A percentile compares a stretch with the other conserved stretches of the same genome.
These are phyloP conservation scores for Theileria annulata DNA, from an alignment of 169 alveolate genomes.

Conservation along the genomic window DNA sequence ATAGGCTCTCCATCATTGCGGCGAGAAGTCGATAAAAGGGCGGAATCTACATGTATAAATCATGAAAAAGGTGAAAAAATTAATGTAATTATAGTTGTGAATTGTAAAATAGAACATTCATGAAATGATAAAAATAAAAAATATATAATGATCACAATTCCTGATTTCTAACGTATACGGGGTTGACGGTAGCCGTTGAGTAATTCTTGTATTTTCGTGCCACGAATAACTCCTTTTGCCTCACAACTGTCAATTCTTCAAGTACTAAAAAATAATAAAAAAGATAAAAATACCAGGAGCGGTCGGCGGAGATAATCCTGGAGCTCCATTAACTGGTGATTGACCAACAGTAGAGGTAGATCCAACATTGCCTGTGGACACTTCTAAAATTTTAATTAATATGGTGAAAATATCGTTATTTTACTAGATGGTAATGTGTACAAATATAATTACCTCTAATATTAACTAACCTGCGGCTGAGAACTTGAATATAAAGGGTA, in stretches of 20 bases:
- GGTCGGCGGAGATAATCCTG: not conserved
- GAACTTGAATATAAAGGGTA: too few species aligned
- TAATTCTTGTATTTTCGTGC: slow-evolving; percentile 54
- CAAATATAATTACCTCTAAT: too few species aligned
- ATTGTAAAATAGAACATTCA: not conserved
- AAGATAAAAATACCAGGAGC: slow-evolving; percentile 29
- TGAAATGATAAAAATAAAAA: not conserved
- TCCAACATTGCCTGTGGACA: too few species aligned
- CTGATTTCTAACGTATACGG: not conserved
- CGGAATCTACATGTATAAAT: not conserved
- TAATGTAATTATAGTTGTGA: not conserved
- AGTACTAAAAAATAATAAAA: slow-evolving; percentile 12
- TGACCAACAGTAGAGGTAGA: too few species aligned
- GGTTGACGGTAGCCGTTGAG: slow-evolving; percentile 28
- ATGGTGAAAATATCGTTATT: too few species aligned
- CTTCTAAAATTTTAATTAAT: too few species aligned
- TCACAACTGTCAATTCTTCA: slow-evolving; percentile 49
- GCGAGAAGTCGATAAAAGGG: not conserved
- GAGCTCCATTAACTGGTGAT: not conserved
- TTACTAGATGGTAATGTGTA: too few species aligned
- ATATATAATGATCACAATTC: not conserved
- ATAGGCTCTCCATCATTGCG: not conserved
- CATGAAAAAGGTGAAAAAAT: not conserved
- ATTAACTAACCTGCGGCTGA: too few species aligned
- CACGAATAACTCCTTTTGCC: slow-evolving; percentile 52